Percentiles rank a stretch among this genome's conserved stretches.
These are phyloP conservation scores for Cladosporium velox DNA, from an alignment of 2,329 filamentous ascomycete species.

Conservation along the genomic window DNA sequence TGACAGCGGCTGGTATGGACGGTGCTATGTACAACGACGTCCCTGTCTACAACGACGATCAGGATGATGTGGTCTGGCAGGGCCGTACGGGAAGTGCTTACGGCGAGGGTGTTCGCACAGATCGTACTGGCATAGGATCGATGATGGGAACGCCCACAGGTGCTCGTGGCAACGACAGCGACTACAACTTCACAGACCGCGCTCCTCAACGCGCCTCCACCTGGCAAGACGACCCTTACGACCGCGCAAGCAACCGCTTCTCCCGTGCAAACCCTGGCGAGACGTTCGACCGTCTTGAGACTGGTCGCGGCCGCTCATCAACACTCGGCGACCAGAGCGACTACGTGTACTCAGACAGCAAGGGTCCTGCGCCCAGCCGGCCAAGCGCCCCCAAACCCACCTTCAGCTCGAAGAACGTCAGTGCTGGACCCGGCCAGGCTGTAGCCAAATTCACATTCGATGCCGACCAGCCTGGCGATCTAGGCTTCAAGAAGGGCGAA, in stretches of 20 bases:
- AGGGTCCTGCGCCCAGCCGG: slow-evolving; percentile 64
- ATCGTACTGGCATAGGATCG: slow-evolving; percentile 45
- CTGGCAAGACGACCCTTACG: slow-evolving; percentile 76
- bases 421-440: slow-evolving; percentile 70
- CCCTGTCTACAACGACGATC: slow-evolving; percentile 80
- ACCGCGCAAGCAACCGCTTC: slow-evolving; percentile 53
- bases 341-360: slow-evolving; percentile 57
- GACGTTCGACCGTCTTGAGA: slow-evolving; percentile 52
- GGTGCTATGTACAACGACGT: slow-evolving; percentile 86
- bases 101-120: slow-evolving; percentile 64
- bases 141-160: slow-evolving; percentile 24
- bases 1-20: slow-evolving; percentile 53
- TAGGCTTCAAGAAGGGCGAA: slow-evolving; percentile 97
- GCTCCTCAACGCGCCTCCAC: slow-evolving; percentile 64
- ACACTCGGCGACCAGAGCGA: slow-evolving; percentile 49
- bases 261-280: slow-evolving; percentile 54
- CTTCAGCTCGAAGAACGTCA: slow-evolving; percentile 59
- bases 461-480: slow-evolving; percentile 85
- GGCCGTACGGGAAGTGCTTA: slow-evolving; percentile 69
- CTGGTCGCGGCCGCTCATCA: slow-evolving; percentile 35
- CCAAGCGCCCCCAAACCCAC: slow-evolving; percentile 89
- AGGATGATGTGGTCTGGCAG: slow-evolving; percentile 84
- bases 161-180: slow-evolving; percentile 38
- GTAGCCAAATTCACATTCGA: slow-evolving; percentile 93
- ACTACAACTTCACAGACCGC: slow-evolving; percentile 55